These are phyloP conservation scores for Rhododendron vialii DNA, from an alignment of 148 eudicot genomes.

Conservation along the genomic window DNA sequence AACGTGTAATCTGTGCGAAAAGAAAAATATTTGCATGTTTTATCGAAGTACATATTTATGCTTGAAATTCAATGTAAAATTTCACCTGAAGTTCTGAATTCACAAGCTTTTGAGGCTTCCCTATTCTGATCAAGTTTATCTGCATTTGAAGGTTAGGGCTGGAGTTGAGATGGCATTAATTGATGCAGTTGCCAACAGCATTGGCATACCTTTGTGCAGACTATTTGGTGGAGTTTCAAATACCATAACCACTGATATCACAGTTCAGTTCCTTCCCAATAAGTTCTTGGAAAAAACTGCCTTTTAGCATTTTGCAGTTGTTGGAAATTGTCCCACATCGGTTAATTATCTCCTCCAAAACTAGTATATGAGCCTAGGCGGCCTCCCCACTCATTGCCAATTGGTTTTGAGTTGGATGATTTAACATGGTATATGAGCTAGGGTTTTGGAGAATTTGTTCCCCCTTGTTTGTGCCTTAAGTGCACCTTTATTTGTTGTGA, in stretches of 20 bases:
- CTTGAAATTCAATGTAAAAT: not conserved
- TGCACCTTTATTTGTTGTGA: too few species aligned
- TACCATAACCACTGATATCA: conserved; percentile 72
- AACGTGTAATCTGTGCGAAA: not conserved
- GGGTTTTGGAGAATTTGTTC: too few species aligned
- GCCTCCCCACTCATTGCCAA: too few species aligned
- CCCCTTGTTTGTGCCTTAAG: too few species aligned
- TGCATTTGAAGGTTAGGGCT: conserved; percentile 66
- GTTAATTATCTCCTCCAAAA: too few species aligned
- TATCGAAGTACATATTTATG: not conserved
- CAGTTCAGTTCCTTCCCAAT: conserved; percentile 44
- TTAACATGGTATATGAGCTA: too few species aligned
- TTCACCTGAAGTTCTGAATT: not conserved
- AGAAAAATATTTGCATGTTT: not conserved
- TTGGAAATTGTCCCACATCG: too few species aligned
- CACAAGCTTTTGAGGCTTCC: not conserved
- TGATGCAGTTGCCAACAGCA: conserved; percentile 84
- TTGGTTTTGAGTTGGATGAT: too few species aligned
- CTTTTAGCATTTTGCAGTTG: not conserved
- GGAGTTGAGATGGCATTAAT: conserved; percentile 95
- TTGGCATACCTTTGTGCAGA: conserved; percentile 74
- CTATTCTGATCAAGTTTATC: conserved; percentile 16
- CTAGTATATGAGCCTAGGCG: too few species aligned
- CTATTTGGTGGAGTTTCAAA: conserved; percentile 81
- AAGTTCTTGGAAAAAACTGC: not conserved